Conservation (phyloP, 257 asterid species). For the Lavandula angustifolia region DNA sequence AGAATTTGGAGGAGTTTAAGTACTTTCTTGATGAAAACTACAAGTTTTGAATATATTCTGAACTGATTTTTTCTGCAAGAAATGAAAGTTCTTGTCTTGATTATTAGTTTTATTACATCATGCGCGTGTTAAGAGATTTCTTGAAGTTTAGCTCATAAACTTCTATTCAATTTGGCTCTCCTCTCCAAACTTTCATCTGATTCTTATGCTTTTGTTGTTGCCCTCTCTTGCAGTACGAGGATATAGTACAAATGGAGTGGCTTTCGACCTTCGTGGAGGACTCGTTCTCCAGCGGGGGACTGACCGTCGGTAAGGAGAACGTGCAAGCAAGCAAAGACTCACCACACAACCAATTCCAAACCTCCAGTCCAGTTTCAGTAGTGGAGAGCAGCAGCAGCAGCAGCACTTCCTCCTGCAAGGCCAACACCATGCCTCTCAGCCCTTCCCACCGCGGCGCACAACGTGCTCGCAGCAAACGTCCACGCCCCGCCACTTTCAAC, state of each 20-base stretch:
- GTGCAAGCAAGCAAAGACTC: constrained; percentile 33
- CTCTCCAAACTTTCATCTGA: too few species aligned
- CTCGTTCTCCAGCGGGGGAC: constrained; percentile 63
- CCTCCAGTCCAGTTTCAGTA: constrained; percentile 76
- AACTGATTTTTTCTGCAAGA: too few species aligned
- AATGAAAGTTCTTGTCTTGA: too few species aligned
- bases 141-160: too few species aligned
- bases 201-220: too few species aligned
- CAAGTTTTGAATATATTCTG: too few species aligned
- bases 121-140: too few species aligned
- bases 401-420: constrained; percentile 50
- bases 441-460: constrained; percentile 63
- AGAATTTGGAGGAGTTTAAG: background rate
- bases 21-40: background rate
- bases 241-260: constrained; percentile 67
- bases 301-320: constrained; percentile 57
- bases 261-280: constrained; percentile 83
- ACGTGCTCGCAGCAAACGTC: constrained; percentile 90
- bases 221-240: constrained; percentile 60
- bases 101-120: too few species aligned
- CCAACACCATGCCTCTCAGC: constrained; percentile 51
- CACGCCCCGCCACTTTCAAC: constrained; percentile 67
- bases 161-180: too few species aligned
- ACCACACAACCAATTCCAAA: constrained; percentile 48
- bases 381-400: constrained; percentile 82